phyloP scores from a whole-genome alignment of 345 rosid species.

The Sonneratia alba region DNA sequence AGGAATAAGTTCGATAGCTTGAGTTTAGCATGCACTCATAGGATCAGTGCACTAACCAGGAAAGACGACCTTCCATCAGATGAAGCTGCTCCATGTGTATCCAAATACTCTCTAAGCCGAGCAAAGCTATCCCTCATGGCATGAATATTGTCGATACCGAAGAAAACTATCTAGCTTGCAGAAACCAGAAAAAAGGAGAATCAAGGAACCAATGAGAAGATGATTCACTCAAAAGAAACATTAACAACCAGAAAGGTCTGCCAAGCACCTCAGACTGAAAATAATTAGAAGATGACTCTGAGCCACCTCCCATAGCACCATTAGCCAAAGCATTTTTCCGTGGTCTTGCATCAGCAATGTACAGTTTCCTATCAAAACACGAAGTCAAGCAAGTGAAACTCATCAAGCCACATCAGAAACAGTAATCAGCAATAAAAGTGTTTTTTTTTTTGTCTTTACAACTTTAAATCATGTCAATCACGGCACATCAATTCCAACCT shows the following conservation, averaged over 20 bases:
- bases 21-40: neutral
- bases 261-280: constrained; percentile 79
- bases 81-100: constrained; percentile 86
- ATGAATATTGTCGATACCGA: constrained; percentile 99
- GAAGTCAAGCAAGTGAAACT: constrained; percentile 2
- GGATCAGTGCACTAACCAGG: constrained; percentile 50
- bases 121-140: constrained; percentile 97
- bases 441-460: neutral
- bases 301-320: constrained; percentile 99
- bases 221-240: neutral
- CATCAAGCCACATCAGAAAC: neutral
- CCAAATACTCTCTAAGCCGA: constrained; percentile 92
- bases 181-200: neutral
- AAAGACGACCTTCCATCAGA: constrained; percentile 97
- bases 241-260: neutral
- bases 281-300: constrained; percentile 94
- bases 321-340: constrained; percentile 97
- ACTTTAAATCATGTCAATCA: neutral
- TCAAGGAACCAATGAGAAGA: neutral
- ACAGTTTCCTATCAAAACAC: constrained; percentile 53
- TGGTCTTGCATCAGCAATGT: constrained; percentile 97
- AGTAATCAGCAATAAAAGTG: neutral
- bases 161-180: constrained; percentile 63
- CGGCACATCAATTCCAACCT: neutral
- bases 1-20: neutral